phyloP scores from a whole-genome alignment of 306 rosid genomes.

The Vicia sativa region DNA sequence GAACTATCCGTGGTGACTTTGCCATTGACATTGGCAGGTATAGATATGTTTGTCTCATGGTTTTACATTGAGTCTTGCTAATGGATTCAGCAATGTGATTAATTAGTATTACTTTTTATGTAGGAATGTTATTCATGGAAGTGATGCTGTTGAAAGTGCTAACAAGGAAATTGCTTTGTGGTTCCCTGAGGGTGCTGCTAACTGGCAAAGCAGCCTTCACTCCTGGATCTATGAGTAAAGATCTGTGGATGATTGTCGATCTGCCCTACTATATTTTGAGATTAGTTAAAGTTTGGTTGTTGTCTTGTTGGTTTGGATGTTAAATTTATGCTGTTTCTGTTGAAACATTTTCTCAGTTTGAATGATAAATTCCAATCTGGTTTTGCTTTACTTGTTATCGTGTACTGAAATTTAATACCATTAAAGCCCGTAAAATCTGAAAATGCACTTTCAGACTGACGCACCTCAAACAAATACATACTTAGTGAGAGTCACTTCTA shows the following conservation, averaged over 20 bases:
- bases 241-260: constrained; percentile 7
- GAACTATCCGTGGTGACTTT: constrained; percentile 92
- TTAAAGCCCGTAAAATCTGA: too few species aligned
- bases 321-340: constrained; percentile 2
- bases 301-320: constrained; percentile 27
- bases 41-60: too few species aligned
- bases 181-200: constrained; percentile 82
- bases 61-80: too few species aligned
- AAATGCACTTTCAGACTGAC: too few species aligned
- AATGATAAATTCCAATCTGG: constrained; percentile 28
- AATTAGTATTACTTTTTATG: constrained; percentile 8
- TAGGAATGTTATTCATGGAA: constrained; percentile 97
- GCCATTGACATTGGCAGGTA: constrained; percentile 96
- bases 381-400: constrained; percentile 24
- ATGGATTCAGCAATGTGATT: too few species aligned
- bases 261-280: background rate
- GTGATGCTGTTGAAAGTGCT: constrained; percentile 85
- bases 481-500: too few species aligned
- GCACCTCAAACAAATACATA: too few species aligned
- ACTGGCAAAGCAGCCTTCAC: constrained; percentile 80
- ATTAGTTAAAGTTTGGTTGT: background rate
- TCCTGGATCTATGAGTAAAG: constrained; percentile 79
- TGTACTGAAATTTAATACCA: too few species aligned
- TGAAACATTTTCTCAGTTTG: constrained; percentile 8
- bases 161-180: constrained; percentile 85